phyloP scores from a whole-genome alignment of 192 early-diverging fungal species.

The Thamnidium elegans region DNA sequence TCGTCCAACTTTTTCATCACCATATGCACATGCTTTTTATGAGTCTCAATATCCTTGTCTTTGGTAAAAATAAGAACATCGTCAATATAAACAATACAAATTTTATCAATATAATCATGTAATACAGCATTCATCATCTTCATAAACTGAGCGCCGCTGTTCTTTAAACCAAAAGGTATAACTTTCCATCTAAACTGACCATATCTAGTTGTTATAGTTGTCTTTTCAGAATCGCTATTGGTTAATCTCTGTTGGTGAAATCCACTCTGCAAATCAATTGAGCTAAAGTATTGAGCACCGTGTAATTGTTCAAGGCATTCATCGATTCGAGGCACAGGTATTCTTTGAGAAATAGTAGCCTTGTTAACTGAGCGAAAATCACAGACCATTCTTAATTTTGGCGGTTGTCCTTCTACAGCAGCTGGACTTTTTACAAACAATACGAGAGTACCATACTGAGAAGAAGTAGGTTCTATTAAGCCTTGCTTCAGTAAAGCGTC shows the following conservation, averaged over 20 bases:
- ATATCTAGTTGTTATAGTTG: constrained; percentile 38
- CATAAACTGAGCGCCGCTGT: constrained; percentile 57
- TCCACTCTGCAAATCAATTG: constrained; percentile 24
- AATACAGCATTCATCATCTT: constrained; percentile 46
- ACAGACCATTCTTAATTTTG: constrained; percentile 40
- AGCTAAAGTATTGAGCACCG: constrained; percentile 24
- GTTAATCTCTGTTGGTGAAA: constrained; percentile 36
- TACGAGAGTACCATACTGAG: constrained; percentile 35
- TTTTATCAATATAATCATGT: constrained; percentile 29
- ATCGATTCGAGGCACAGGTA: constrained; percentile 45
- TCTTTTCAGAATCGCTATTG: constrained; percentile 30
- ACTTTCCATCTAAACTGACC: constrained; percentile 49
- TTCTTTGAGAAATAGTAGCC: constrained; percentile 38
- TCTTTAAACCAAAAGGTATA: constrained; percentile 60
- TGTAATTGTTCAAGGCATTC: constrained; percentile 37
- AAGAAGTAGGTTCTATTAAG: constrained; percentile 33
- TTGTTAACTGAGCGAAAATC: constrained; percentile 54
- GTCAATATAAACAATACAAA: constrained; percentile 39
- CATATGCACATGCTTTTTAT: constrained; percentile 3
- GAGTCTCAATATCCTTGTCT: constrained; percentile 16
- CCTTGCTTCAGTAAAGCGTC: constrained; percentile 19
- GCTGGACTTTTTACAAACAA: constrained; percentile 41
- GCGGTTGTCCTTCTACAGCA: constrained; percentile 32
- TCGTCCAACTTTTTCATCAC: too few relatives aligned
- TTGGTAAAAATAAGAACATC: constrained; percentile 38